Percentiles rank a stretch among this genome's conserved stretches.
These are phyloP conservation scores for Marasmius fiardii DNA, from an alignment of 1,284 basidiomycete genomes.

Conservation along the genomic window DNA sequence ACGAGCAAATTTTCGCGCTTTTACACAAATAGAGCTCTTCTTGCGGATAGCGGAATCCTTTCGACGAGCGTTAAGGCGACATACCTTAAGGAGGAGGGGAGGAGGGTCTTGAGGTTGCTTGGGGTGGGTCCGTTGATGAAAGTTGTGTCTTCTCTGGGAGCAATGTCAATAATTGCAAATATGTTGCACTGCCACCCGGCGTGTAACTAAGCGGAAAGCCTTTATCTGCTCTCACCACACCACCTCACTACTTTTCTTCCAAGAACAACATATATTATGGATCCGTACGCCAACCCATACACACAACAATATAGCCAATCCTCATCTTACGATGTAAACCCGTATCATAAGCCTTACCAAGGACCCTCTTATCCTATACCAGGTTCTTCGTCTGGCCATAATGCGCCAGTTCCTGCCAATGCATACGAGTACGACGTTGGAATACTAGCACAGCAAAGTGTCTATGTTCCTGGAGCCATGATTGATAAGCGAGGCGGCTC, in stretches of 20 bases:
- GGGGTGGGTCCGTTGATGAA: not conserved
- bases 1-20: not conserved
- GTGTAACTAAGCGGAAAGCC: no score
- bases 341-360: constrained; percentile 74
- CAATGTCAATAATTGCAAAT: not conserved
- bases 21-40: not conserved
- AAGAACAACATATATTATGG: constrained; percentile 29
- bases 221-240: no score
- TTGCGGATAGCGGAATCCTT: not conserved
- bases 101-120: constrained; percentile 27
- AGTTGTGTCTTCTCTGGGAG: not conserved
- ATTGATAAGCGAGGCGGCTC: constrained; percentile 82
- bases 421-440: constrained; percentile 88
- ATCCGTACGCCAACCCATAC: constrained; percentile 49
- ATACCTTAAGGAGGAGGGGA: constrained; percentile 56
- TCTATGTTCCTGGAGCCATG: constrained; percentile 85
- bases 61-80: constrained; percentile 20
- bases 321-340: constrained; percentile 61
- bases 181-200: not conserved
- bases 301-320: constrained; percentile 33
- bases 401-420: constrained; percentile 81
- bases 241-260: not conserved
- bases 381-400: constrained; percentile 64
- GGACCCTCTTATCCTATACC: constrained; percentile 70
- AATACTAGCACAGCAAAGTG: constrained; percentile 82